phyloP scores from a whole-genome alignment of 768 basidiomycete species.

The Asterophora parasitica region DNA sequence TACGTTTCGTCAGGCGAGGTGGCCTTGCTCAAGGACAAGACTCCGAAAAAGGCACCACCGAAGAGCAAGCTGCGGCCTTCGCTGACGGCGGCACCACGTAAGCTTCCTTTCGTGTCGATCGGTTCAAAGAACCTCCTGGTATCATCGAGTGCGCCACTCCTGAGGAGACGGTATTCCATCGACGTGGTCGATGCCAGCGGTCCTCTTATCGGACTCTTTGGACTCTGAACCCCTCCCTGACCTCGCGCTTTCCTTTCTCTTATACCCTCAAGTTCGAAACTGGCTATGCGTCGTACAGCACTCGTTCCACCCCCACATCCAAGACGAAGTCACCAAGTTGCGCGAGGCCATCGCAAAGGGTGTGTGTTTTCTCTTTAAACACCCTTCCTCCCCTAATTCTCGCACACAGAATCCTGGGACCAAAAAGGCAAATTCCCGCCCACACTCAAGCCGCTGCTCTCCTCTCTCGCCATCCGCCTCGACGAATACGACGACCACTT shows the following conservation, averaged over 20 bases:
- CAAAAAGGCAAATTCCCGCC: slow-evolving; percentile 90
- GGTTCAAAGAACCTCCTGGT: not conserved
- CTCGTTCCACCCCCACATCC: slow-evolving; percentile 69
- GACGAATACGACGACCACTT: slow-evolving; percentile 91
- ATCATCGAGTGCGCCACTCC: too few relatives aligned
- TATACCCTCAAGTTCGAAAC: too few relatives aligned
- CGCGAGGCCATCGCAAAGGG: slow-evolving; percentile 55
- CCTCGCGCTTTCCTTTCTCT: too few relatives aligned
- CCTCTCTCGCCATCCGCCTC: slow-evolving; percentile 64
- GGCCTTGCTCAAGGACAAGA: too few relatives aligned
- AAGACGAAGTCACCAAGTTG: slow-evolving; percentile 54
- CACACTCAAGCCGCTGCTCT: slow-evolving; percentile 64
- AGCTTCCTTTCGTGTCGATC: not conserved
- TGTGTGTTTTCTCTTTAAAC: slow-evolving; percentile 18
- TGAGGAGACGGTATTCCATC: too few relatives aligned
- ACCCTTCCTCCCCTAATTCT: not conserved
- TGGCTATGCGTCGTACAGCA: slow-evolving; percentile 37
- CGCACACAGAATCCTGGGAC: slow-evolving; percentile 61
- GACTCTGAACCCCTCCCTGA: too few relatives aligned
- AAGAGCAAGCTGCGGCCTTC: too few relatives aligned
- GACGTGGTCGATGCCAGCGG: too few relatives aligned
- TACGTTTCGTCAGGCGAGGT: slow-evolving; percentile 89
- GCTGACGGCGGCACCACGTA: not conserved
- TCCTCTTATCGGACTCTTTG: too few relatives aligned
- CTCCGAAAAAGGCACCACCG: too few relatives aligned